Conservation (phyloP, 768 basidiomycete genomes). For the Russula sp. region DNA sequence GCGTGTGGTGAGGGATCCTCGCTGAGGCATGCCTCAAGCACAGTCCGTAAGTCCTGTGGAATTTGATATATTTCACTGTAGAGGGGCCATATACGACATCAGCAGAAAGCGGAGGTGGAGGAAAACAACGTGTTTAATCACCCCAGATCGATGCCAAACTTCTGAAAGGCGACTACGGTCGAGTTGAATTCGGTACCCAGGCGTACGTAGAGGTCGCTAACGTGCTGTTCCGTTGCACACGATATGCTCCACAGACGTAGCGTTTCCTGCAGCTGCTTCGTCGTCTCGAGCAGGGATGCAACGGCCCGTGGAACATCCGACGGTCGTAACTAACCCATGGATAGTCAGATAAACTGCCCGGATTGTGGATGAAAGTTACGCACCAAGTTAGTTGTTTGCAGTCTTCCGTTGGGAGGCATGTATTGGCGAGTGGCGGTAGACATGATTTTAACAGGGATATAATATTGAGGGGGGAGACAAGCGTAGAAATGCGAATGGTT, state of each 20-base stretch:
- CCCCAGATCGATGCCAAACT: conserved; percentile 74
- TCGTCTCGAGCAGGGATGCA: conserved; percentile 68
- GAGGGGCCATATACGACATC: conserved; percentile 3
- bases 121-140: conserved; percentile 40
- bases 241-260: conserved; percentile 66
- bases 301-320: conserved; percentile 60
- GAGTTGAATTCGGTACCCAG: conserved; percentile 88
- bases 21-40: conserved; percentile 46
- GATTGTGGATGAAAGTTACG: background rate
- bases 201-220: conserved; percentile 87
- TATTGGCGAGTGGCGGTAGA: conserved; percentile 23
- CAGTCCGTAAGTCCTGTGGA: conserved; percentile 40
- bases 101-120: conserved; percentile 1
- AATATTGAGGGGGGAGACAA: background rate
- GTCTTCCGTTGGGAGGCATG: conserved; percentile 26
- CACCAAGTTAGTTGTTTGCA: conserved; percentile 27
- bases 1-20: conserved; percentile 40
- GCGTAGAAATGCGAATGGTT: background rate
- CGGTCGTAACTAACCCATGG: conserved; percentile 11
- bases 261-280: conserved; percentile 75
- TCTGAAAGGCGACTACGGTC: conserved; percentile 70
- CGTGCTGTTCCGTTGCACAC: conserved; percentile 60
- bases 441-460: conserved; percentile 18
- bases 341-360: background rate
- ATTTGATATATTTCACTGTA: conserved; percentile 43